These are phyloP conservation scores for Dryadomyces quercivorus DNA, from an alignment of 2,329 filamentous ascomycete genomes.

Conservation along the genomic window DNA sequence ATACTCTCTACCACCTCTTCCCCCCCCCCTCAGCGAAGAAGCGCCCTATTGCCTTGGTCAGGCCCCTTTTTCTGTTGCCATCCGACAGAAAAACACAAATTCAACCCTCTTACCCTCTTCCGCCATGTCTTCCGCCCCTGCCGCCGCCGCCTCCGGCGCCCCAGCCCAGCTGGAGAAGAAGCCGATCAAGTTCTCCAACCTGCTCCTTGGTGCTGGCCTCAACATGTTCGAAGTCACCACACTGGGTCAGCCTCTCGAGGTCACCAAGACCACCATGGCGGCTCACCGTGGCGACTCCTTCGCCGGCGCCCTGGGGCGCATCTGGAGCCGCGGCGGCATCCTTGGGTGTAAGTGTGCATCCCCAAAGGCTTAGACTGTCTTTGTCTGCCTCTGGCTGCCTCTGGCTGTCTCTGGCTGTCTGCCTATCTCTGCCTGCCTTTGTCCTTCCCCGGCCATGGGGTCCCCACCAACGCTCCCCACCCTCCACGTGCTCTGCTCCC, in stretches of 20 bases:
- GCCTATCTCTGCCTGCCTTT: background rate
- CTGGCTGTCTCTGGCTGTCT: too few species aligned
- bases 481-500: too few species aligned
- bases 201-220: slow-evolving; percentile 85
- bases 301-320: slow-evolving; percentile 63
- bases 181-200: slow-evolving; percentile 98
- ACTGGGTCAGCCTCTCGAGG: slow-evolving; percentile 74
- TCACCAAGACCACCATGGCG: slow-evolving; percentile 99
- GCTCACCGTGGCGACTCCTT: slow-evolving; percentile 89
- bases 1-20: slow-evolving; percentile 8
- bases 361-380: too few species aligned
- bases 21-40: slow-evolving; percentile 52
- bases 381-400: too few species aligned
- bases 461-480: too few species aligned
- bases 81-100: background rate
- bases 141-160: slow-evolving; percentile 36
- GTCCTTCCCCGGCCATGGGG: too few species aligned
- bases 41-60: slow-evolving; percentile 96
- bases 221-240: slow-evolving; percentile 84
- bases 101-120: slow-evolving; percentile 8
- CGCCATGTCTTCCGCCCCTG: slow-evolving; percentile 50
- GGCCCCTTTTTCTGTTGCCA: slow-evolving; percentile 39
- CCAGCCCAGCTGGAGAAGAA: slow-evolving; percentile 77
- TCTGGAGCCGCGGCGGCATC: slow-evolving; percentile 89
- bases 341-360: slow-evolving; percentile 79